phyloP scores from a whole-genome alignment of 139 green algal species.

The Micractinium conductrix region DNA sequence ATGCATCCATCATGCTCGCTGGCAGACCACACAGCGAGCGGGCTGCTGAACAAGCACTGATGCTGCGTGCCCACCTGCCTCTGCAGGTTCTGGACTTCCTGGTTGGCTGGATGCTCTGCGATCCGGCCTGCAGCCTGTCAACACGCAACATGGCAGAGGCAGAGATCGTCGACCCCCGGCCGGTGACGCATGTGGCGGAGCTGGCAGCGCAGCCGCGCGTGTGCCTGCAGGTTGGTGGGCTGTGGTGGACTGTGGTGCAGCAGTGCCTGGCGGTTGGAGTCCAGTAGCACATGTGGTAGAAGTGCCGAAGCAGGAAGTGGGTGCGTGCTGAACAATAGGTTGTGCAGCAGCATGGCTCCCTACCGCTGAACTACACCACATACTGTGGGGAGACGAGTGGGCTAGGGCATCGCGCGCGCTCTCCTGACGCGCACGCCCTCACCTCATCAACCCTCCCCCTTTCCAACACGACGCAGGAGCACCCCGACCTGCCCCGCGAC shows the following conservation, averaged over 20 bases:
- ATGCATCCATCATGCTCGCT: no score
- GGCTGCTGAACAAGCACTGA: no score
- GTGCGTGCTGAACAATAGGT: no score
- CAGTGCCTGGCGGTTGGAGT: no score
- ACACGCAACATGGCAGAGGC: slow-evolving; percentile 73
- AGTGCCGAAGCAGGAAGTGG: no score
- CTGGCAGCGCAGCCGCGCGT: slow-evolving; percentile 76
- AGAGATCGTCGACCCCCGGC: slow-evolving; percentile 71
- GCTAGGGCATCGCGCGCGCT: no score
- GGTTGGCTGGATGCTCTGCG: slow-evolving; percentile 75
- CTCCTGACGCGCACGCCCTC: not conserved
- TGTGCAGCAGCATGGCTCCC: no score
- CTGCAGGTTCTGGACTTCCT: slow-evolving; percentile 78
- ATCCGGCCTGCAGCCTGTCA: slow-evolving; percentile 25
- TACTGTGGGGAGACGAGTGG: no score
- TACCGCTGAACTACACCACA: no score
- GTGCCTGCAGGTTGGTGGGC: slow-evolving; percentile 64
- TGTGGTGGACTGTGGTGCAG: not conserved
- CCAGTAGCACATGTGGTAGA: no score
- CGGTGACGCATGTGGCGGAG: slow-evolving; percentile 76
- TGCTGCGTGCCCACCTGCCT: no score
- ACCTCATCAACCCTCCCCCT: not conserved
- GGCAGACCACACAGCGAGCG: no score
- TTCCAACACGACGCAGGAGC: slow-evolving; percentile 46
- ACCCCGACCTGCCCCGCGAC: slow-evolving; percentile 72